Conservation (phyloP, 306 rosid genomes). For the Inga laurina region DNA sequence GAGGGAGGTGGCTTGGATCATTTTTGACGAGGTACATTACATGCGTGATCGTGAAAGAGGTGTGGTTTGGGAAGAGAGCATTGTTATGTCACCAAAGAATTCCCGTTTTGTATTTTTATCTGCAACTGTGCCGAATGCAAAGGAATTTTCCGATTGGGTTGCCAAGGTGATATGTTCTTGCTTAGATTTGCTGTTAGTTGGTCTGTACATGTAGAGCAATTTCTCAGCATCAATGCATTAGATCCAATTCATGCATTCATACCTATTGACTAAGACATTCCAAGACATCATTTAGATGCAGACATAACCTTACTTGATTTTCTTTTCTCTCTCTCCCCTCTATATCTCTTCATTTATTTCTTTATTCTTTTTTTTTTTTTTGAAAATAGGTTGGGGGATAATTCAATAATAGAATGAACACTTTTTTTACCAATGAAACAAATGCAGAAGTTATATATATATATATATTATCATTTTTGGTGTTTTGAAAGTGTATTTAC, state of each 20-base stretch:
- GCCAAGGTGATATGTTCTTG: constrained; percentile 58
- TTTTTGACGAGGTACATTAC: constrained; percentile 96
- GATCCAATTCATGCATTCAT: neutral
- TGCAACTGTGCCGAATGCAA: constrained; percentile 95
- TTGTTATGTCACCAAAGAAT: constrained; percentile 93
- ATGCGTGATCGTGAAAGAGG: constrained; percentile 98
- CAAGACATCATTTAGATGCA: neutral
- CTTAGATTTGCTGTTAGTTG: neutral
- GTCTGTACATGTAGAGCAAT: neutral
- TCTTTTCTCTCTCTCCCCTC: neutral
- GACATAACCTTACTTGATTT: neutral
- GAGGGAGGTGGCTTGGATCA: constrained; percentile 91
- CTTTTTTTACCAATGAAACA: neutral
- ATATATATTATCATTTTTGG: neutral
- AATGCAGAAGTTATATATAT: neutral
- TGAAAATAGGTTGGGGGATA: neutral
- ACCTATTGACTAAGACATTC: neutral
- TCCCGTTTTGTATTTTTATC: constrained; percentile 90
- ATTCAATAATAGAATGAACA: neutral
- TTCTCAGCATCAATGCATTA: neutral
- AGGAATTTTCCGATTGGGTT: constrained; percentile 95
- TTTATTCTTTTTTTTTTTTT: neutral
- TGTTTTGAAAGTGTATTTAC: neutral
- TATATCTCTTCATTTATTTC: neutral
- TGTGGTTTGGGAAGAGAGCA: constrained; percentile 99